These are phyloP conservation scores for Arthrobotrys iridis DNA, from an alignment of 2,329 filamentous ascomycete species.

Conservation along the genomic window DNA sequence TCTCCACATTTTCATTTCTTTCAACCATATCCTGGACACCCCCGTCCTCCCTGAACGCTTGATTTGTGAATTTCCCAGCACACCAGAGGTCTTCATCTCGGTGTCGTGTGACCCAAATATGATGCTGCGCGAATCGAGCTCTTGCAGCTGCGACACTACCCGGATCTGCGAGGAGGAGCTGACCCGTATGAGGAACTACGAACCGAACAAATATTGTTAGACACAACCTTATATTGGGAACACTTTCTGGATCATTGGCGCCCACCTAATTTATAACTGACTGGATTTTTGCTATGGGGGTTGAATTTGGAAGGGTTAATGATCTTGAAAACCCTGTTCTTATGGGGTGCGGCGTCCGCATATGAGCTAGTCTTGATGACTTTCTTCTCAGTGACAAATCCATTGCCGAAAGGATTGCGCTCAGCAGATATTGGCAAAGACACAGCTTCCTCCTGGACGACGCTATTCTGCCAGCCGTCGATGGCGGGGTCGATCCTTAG, in stretches of 20 bases:
- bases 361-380: slow-evolving; percentile 50
- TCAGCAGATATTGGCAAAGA: slow-evolving; percentile 61
- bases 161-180: slow-evolving; percentile 52
- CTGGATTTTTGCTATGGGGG: slow-evolving; percentile 66
- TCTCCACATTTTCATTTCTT: slow-evolving; percentile 62
- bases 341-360: slow-evolving; percentile 57
- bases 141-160: slow-evolving; percentile 43
- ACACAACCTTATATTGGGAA: slow-evolving; percentile 8
- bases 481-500: slow-evolving; percentile 72
- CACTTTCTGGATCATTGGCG: slow-evolving; percentile 58
- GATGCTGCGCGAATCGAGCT: slow-evolving; percentile 51
- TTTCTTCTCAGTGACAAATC: slow-evolving; percentile 49
- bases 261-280: slow-evolving; percentile 69
- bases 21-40: slow-evolving; percentile 67
- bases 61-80: slow-evolving; percentile 69
- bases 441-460: slow-evolving; percentile 67
- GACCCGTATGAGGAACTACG: slow-evolving; percentile 54
- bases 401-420: slow-evolving; percentile 49
- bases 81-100: slow-evolving; percentile 67
- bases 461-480: slow-evolving; percentile 68
- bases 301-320: slow-evolving; percentile 66
- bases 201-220: slow-evolving; percentile 44
- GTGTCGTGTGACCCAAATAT: slow-evolving; percentile 65
- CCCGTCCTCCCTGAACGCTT: slow-evolving; percentile 65
- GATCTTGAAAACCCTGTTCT: slow-evolving; percentile 70